phyloP scores from a whole-genome alignment of 164 flowering plant genomes.

The Annona squamosa region DNA sequence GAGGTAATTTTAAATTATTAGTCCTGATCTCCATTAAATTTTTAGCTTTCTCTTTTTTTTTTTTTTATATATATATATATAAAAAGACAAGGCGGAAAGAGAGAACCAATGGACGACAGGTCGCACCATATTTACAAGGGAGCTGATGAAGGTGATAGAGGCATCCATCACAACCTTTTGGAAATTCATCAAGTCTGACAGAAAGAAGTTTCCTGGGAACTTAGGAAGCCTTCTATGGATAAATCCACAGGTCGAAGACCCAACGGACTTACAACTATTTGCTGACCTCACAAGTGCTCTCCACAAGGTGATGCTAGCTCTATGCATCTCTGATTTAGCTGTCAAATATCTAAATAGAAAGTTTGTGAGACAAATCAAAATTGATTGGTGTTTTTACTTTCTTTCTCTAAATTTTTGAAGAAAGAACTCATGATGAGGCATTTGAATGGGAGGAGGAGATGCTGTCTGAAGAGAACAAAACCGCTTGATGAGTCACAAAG shows the following conservation, averaged over 20 bases:
- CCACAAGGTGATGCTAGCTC: constrained; percentile 25
- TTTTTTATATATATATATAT: no score
- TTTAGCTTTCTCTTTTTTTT: no score
- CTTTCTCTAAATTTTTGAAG: constrained; percentile 15
- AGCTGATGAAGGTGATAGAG: constrained; percentile 36
- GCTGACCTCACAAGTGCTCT: constrained; percentile 27
- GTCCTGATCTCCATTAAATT: no score
- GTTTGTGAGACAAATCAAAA: no score
- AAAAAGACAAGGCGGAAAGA: constrained; percentile 22
- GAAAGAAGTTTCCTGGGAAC: constrained; percentile 32
- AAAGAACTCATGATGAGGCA: constrained; percentile 38
- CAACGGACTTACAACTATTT: constrained; percentile 38
- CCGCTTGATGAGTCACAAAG: constrained; percentile 21
- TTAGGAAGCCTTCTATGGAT: constrained; percentile 19
- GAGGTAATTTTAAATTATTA: no score
- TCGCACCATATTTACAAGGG: constrained; percentile 21
- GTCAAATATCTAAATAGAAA: no score
- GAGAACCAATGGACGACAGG: constrained; percentile 19
- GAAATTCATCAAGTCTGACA: constrained; percentile 32
- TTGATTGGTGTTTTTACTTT: no score
- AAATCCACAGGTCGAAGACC: constrained; percentile 40
- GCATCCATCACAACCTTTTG: constrained; percentile 34
- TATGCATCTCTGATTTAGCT: background rate
- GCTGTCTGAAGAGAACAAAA: constrained; percentile 31
- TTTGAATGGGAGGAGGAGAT: constrained; percentile 27